phyloP scores from a whole-genome alignment of 306 rosid species.

The Vigna nakashimae region DNA sequence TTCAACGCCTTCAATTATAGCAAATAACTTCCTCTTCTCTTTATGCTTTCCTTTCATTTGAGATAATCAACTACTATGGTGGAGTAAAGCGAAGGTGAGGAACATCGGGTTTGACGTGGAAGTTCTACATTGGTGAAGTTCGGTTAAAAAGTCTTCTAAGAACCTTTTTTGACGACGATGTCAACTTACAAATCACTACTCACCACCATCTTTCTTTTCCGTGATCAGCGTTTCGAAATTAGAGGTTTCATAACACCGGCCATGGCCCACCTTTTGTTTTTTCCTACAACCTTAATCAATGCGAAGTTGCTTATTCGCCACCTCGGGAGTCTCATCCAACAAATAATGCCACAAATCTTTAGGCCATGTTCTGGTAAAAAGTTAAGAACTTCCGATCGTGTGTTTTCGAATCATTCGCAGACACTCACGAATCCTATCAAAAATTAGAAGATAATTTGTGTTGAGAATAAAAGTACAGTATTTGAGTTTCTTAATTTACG shows the following conservation, averaged over 20 bases:
- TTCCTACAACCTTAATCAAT: constrained; percentile 14
- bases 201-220: constrained; percentile 26
- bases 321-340: not conserved
- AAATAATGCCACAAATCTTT: too few species aligned
- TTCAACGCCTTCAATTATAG: constrained; percentile 8
- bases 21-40: not conserved
- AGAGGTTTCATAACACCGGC: constrained; percentile 8
- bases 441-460: not conserved
- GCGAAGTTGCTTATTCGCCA: not conserved
- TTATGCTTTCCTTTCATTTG: too few species aligned
- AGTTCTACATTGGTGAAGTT: constrained; percentile 4
- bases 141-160: constrained; percentile 28
- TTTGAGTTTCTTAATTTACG: not conserved
- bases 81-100: not conserved
- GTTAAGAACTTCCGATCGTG: not conserved
- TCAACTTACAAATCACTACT: constrained; percentile 10
- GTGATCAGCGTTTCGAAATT: constrained; percentile 45
- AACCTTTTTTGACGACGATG: constrained; percentile 24
- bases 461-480: not conserved
- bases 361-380: too few species aligned
- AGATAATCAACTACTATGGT: too few species aligned
- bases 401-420: too few species aligned
- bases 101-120: not conserved
- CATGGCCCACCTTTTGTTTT: constrained; percentile 29
- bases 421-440: not conserved